phyloP scores from a whole-genome alignment of 2,329 filamentous ascomycete species.

The Penicillium palitans region DNA sequence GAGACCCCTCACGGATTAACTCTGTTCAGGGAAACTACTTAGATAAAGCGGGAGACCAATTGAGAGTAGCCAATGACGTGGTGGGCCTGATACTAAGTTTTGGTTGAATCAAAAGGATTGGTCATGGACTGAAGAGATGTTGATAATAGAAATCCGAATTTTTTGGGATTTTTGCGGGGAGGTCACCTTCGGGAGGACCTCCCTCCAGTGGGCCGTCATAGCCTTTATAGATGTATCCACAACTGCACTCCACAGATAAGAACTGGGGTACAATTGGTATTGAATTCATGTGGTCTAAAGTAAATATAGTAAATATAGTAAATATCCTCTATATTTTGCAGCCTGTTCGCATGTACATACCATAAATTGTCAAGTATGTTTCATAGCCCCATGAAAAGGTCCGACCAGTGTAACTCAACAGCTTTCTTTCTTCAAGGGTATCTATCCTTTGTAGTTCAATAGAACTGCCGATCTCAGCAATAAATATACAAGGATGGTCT shows the following conservation, averaged over 20 bases:
- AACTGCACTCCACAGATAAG: constrained; percentile 10
- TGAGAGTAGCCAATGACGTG: constrained; percentile 16
- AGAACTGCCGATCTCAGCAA: background rate
- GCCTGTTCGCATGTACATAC: background rate
- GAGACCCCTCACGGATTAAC: constrained; percentile 10
- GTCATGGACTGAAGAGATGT: constrained; percentile 18
- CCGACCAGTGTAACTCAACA: background rate
- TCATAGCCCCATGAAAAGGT: background rate
- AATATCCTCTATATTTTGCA: background rate
- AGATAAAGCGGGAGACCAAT: constrained; percentile 25
- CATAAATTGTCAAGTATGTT: no score
- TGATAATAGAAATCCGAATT: constrained; percentile 24
- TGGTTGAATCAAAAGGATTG: constrained; percentile 17
- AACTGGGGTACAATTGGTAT: constrained; percentile 4
- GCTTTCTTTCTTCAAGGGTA: background rate
- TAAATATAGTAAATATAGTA: background rate
- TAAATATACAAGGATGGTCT: background rate
- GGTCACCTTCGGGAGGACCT: constrained; percentile 32
- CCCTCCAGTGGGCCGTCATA: constrained; percentile 23
- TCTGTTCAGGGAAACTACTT: constrained; percentile 13
- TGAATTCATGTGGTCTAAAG: background rate
- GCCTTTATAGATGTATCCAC: background rate
- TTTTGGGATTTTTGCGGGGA: constrained; percentile 23
- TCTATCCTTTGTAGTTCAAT: background rate
- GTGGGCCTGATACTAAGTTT: background rate